Conservation (phyloP, 495 filamentous ascomycete genomes). For the Neurospora sublineolata region DNA sequence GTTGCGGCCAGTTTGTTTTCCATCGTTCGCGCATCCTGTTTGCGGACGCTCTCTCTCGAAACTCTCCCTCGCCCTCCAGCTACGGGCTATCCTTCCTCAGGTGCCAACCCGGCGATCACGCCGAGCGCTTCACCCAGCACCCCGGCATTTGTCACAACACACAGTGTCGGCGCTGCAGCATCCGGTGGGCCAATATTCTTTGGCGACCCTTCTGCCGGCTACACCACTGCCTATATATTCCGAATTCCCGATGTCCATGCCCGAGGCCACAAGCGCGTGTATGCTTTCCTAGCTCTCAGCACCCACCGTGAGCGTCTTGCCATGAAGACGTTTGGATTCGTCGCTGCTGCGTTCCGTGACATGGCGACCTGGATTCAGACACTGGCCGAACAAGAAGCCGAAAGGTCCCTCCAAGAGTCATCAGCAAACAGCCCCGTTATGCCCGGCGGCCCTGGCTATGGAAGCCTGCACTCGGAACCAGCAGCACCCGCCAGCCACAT, state of each 20-base stretch:
- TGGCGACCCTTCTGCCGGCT: conserved; percentile 68
- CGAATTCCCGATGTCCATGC: conserved; percentile 80
- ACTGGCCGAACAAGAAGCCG: conserved; percentile 47
- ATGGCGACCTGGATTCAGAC: conserved; percentile 62
- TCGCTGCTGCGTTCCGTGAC: conserved; percentile 64
- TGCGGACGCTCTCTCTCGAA: conserved; percentile 79
- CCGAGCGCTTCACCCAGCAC: conserved; percentile 24
- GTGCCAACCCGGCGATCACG: conserved; percentile 20
- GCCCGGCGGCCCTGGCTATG: conserved; percentile 16
- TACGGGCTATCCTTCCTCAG: conserved; percentile 14
- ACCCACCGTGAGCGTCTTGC: conserved; percentile 61
- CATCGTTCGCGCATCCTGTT: conserved; percentile 69
- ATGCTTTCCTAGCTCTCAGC: conserved; percentile 74
- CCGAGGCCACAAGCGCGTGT: conserved; percentile 73
- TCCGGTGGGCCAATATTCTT: conserved; percentile 72
- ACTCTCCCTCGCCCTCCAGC: conserved; percentile 57
- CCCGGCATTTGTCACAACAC: conserved; percentile 41
- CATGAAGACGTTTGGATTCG: conserved; percentile 60
- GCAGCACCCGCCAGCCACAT: conserved; percentile 8
- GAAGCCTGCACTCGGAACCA: conserved; percentile 14
- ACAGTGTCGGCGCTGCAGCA: conserved; percentile 26
- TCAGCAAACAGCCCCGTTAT: conserved; percentile 22
- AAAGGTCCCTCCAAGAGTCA: conserved; percentile 34
- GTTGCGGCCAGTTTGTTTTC: conserved; percentile 67
- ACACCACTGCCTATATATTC: conserved; percentile 89